phyloP scores from a whole-genome alignment of 495 filamentous ascomycete genomes.

The Annulohypoxylon moriforme region DNA sequence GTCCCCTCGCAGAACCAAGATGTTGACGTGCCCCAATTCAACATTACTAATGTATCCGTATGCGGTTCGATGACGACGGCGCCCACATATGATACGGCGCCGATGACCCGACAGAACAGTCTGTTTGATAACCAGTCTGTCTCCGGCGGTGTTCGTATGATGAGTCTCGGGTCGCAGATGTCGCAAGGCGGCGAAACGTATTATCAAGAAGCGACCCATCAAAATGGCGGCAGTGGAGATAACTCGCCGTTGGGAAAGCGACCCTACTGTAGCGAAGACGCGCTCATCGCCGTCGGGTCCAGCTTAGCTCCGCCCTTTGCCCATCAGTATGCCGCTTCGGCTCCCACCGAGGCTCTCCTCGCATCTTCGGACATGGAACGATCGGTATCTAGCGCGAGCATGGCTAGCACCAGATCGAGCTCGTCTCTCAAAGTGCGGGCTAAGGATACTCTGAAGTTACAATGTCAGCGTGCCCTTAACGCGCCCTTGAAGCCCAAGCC shows the following conservation, averaged over 20 bases:
- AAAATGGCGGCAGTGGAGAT: constrained; percentile 45
- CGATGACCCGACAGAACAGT: constrained; percentile 61
- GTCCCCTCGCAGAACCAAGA: constrained; percentile 36
- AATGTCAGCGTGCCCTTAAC: constrained; percentile 47
- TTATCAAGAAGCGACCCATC: constrained; percentile 44
- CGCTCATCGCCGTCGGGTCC: constrained; percentile 51
- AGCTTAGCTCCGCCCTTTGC: constrained; percentile 50
- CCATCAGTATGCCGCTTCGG: constrained; percentile 48
- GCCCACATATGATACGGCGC: constrained; percentile 54
- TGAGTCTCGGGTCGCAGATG: constrained; percentile 56
- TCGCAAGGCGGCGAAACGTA: constrained; percentile 46
- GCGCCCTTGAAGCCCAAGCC: constrained; percentile 57
- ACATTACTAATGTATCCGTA: constrained; percentile 48
- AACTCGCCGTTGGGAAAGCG: constrained; percentile 50
- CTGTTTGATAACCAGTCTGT: constrained; percentile 54
- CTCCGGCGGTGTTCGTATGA: constrained; percentile 54
- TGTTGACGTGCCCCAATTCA: constrained; percentile 44
- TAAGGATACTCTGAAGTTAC: constrained; percentile 55
- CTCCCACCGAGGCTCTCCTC: constrained; percentile 44
- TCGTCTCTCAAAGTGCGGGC: constrained; percentile 54
- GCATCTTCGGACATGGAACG: constrained; percentile 56
- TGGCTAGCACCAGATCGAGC: constrained; percentile 54
- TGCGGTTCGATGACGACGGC: constrained; percentile 61
- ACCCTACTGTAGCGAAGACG: constrained; percentile 43
- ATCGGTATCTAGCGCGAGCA: constrained; percentile 57